Evolutionary conservation across 2,329 filamentous ascomycete genomes (phyloP).

Genomic region (Tolypocladium tropicale): DNA sequence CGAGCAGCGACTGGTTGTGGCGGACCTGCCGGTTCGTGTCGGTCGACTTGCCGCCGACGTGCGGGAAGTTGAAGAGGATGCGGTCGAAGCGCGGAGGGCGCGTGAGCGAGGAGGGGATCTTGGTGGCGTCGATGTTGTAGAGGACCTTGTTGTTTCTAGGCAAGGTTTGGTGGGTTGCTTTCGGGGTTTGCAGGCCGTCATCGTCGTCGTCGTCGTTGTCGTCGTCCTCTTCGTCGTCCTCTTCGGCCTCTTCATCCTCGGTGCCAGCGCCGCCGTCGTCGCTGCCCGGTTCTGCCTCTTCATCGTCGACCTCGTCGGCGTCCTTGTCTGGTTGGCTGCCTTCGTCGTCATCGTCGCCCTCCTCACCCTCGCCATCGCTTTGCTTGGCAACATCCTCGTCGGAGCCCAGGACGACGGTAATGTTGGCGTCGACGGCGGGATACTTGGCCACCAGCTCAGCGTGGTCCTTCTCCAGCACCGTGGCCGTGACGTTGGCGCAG

Average conservation of each 20-base stretch:
- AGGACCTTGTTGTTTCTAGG: conserved; percentile 16
- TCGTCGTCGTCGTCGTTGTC: not conserved
- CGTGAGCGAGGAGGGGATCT: conserved; percentile 37
- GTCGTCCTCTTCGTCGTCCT: too few relatives aligned
- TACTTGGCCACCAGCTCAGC: conserved; percentile 60
- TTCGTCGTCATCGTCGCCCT: not conserved
- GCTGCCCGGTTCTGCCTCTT: conserved; percentile 1
- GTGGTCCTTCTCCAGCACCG: conserved; percentile 50
- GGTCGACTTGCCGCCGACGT: conserved; percentile 83
- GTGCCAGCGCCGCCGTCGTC: conserved; percentile 4
- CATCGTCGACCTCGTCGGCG: conserved; percentile 1
- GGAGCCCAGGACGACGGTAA: conserved; percentile 34
- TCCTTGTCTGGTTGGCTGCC: conserved; percentile 5
- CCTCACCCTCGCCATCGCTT: conserved; percentile 2
- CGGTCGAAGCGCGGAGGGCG: conserved; percentile 50
- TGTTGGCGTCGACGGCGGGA: conserved; percentile 54
- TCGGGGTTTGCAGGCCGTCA: conserved; percentile 1
- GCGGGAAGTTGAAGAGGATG: conserved; percentile 94
- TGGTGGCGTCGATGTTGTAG: conserved; percentile 56
- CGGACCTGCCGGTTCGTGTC: conserved; percentile 93
- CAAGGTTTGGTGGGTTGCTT: conserved; percentile 3
- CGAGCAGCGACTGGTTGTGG: conserved; percentile 73
- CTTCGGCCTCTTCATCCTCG: conserved; percentile 3
- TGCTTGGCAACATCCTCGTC: conserved; percentile 15
- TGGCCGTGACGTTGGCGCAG: conserved; percentile 58